Evolutionary conservation across 2,329 filamentous ascomycete species (phyloP), one percentile per base, ranked within the genome.

Genomic region (Colletotrichum tabaci): DNA sequence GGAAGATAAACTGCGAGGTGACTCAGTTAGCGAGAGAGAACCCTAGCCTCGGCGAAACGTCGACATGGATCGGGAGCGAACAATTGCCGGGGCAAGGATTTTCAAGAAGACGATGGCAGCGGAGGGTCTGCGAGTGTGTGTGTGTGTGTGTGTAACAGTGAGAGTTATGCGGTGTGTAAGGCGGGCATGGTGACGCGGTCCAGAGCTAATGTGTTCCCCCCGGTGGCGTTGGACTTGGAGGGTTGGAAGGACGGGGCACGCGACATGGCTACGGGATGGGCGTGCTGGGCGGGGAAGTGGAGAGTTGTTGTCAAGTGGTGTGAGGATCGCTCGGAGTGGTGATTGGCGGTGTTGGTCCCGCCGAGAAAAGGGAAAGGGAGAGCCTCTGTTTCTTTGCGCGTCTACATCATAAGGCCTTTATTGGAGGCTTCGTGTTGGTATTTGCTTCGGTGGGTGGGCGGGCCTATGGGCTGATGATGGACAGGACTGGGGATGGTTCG

Each of bases 191-290:
- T 56, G 53, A 56, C 53, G 53, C 53, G 53, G 35, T 56, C 18
- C 35, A 12, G 26, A 38, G 23, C 50, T 35, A 55, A 35, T 49
- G 46, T 21, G 18, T n/a, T n/a, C 18, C 18, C 60, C 49, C 21
- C 21, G 26, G 35, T 57, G 42, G 52, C 35, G 49, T 47, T 60
- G 49, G 56, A 23, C 16, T 57, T 53, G 26, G 49, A 38, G 35
- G 46, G 12, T 47, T 46, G 26, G 57, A 18, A n/a, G 44, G n/a
- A 18, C 9, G 13, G 23, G 30, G 61, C 60, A 68, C 52, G 60
- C 66, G 66, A 65, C 60, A 38, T 68, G 66, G 60, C 63, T 58
- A 50, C 21, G 26, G 16, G 53, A 49, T 49, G 15, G 61, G 61
- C n/a, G 35, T 26, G 40, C 21, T 15, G 30, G 30, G 52, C 16